Evolutionary conservation across 768 basidiomycete genomes (phyloP).

Genomic region (Pleurotus giganteus): DNA sequence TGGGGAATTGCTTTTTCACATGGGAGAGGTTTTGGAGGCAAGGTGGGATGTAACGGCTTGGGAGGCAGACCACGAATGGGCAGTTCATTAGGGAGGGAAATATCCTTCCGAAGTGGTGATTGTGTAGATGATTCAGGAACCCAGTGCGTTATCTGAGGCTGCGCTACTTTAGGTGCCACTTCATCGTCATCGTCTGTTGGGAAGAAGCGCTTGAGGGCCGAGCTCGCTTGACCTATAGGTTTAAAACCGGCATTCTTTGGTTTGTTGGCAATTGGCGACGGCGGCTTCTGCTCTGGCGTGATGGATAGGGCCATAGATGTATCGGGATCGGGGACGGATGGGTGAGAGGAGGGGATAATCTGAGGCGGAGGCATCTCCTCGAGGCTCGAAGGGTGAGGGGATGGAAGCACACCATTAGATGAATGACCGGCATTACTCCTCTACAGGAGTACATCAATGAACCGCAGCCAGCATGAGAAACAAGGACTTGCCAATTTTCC

Average conservation of each 20-base stretch:
- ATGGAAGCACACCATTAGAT: not conserved
- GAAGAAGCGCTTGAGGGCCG: conserved; percentile 76
- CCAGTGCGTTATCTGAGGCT: conserved; percentile 7
- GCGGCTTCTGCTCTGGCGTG: conserved; percentile 11
- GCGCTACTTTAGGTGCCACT: not conserved
- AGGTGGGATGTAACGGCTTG: not conserved
- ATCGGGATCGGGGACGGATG: not conserved
- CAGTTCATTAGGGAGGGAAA: not conserved
- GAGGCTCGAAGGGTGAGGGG: not conserved
- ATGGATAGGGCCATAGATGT: not conserved
- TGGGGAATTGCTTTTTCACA: not conserved
- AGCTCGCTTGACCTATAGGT: conserved; percentile 56
- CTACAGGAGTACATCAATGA: conserved; percentile 12
- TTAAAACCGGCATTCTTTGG: conserved; percentile 58
- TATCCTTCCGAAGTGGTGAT: not conserved
- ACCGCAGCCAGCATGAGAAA: conserved; percentile 23
- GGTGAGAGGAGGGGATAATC: conserved; percentile 6
- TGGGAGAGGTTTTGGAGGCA: conserved; percentile 4
- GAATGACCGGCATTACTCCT: conserved; percentile 9
- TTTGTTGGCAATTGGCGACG: conserved; percentile 18
- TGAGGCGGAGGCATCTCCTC: conserved; percentile 11
- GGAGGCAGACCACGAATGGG: not conserved
- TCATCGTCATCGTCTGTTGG: conserved; percentile 77
- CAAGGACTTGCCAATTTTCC: conserved; percentile 28
- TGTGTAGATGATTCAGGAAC: conserved; percentile 2